phyloP scores from a whole-genome alignment of 208 protist species.

The Phytomonas francai region DNA sequence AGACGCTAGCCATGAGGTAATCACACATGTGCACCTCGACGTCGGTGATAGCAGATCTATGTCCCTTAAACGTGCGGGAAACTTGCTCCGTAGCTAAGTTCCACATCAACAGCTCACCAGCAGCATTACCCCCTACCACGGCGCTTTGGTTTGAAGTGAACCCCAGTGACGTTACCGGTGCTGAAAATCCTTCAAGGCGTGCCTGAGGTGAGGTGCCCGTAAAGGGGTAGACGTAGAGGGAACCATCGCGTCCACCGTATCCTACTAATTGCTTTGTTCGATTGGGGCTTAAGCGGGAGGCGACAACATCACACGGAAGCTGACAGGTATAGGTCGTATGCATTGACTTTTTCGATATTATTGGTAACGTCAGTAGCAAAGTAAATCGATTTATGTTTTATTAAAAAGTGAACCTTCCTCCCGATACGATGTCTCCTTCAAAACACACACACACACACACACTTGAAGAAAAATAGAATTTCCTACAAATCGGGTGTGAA shows the following conservation, averaged over 20 bases:
- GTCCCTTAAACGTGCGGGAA: slow-evolving; percentile 47
- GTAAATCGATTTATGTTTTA: no score
- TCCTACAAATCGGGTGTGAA: neutral
- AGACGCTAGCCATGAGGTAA: slow-evolving; percentile 61
- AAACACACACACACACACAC: slow-evolving; percentile 3
- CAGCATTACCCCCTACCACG: slow-evolving; percentile 53
- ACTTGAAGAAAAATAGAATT: slow-evolving; percentile 4
- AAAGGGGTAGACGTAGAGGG: slow-evolving; percentile 62
- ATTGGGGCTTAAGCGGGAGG: slow-evolving; percentile 40
- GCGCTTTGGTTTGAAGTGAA: slow-evolving; percentile 51
- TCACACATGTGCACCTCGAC: slow-evolving; percentile 53
- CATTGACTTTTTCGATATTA: no score
- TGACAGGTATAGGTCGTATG: no score
- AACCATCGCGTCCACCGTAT: slow-evolving; percentile 52
- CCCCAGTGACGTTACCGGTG: slow-evolving; percentile 49
- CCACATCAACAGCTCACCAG: slow-evolving; percentile 55
- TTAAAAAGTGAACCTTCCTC: no score
- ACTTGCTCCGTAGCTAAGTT: slow-evolving; percentile 52
- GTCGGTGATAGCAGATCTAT: slow-evolving; percentile 57
- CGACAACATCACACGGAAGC: slow-evolving; percentile 59
- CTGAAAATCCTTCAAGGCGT: slow-evolving; percentile 41
- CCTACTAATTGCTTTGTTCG: slow-evolving; percentile 53
- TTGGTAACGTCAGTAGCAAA: no score
- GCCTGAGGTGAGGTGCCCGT: slow-evolving; percentile 31
- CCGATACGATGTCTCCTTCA: no score